Evolutionary conservation across 2,329 filamentous ascomycete species (phyloP).

Genomic region (Colletotrichum lentis): DNA sequence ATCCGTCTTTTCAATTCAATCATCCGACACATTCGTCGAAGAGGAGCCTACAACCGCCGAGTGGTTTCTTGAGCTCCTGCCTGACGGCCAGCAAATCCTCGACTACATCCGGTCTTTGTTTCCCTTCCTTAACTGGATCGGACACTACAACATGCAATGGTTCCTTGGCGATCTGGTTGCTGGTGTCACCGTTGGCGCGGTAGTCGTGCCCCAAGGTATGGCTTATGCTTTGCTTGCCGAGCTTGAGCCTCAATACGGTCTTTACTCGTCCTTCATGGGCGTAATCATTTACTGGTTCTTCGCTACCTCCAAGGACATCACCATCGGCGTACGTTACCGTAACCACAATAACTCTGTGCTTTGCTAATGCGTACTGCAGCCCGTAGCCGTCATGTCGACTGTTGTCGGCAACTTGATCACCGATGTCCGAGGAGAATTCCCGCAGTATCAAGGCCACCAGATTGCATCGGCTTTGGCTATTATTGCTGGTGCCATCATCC

Average conservation of each 20-base stretch:
- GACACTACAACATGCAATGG: conserved; percentile 89
- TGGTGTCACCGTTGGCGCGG: conserved; percentile 66
- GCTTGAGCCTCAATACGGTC: conserved; percentile 81
- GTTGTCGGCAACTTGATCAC: conserved; percentile 84
- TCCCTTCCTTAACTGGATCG: conserved; percentile 90
- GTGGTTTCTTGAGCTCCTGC: conserved; percentile 72
- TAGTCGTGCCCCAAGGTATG: conserved; percentile 96
- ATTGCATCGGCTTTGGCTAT: conserved; percentile 83
- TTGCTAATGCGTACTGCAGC: conserved; percentile 56
- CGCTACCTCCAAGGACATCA: conserved; percentile 97
- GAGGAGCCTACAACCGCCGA: conserved; percentile 78
- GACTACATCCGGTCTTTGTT: conserved; percentile 78
- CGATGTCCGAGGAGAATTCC: conserved; percentile 65
- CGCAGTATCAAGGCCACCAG: conserved; percentile 67
- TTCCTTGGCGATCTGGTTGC: conserved; percentile 87
- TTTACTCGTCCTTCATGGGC: conserved; percentile 97
- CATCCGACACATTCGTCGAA: conserved; percentile 82
- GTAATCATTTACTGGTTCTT: conserved; percentile 97
- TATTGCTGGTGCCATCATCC: conserved; percentile 78
- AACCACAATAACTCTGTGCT: neutral
- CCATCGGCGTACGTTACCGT: conserved; percentile 76
- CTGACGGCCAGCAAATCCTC: conserved; percentile 61
- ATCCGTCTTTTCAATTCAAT: conserved; percentile 77
- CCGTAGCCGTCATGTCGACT: conserved; percentile 94
- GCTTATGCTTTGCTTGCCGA: conserved; percentile 87